Evolutionary conservation across 192 early-diverging fungal genomes (phyloP).

Genomic region (Spizellomyces sp.): DNA sequence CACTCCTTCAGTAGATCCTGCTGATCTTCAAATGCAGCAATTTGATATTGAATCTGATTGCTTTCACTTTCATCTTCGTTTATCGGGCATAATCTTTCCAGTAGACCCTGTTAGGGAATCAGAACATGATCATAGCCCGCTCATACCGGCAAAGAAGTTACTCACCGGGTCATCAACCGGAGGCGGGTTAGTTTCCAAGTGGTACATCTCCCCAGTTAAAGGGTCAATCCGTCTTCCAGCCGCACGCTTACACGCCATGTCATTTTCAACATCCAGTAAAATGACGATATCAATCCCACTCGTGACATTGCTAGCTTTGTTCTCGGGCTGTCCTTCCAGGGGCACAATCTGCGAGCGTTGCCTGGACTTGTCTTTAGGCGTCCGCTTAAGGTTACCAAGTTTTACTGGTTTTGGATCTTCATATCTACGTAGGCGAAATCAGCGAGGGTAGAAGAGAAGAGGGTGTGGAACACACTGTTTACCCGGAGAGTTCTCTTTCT

Average conservation of each 20-base stretch:
- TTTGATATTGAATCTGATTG: conserved; percentile 55
- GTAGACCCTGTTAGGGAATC: conserved; percentile 35
- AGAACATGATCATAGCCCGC: not conserved
- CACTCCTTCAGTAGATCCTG: conserved; percentile 59
- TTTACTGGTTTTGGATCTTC: conserved; percentile 67
- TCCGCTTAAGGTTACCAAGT: conserved; percentile 55
- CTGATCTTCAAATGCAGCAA: conserved; percentile 59
- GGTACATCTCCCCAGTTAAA: conserved; percentile 51
- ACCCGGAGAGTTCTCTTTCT: conserved; percentile 63
- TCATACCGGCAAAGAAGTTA: not conserved
- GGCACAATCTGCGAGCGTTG: conserved; percentile 49
- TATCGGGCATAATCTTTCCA: conserved; percentile 44
- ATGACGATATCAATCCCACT: conserved; percentile 55
- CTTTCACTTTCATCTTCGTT: conserved; percentile 41
- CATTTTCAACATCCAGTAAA: conserved; percentile 57
- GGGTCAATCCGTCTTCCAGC: conserved; percentile 54
- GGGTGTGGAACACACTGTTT: conserved; percentile 4
- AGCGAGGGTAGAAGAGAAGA: not conserved
- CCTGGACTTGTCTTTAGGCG: conserved; percentile 17
- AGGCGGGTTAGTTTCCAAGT: conserved; percentile 58
- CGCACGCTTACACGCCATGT: conserved; percentile 48
- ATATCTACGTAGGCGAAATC: conserved; percentile 37
- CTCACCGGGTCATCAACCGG: conserved; percentile 50
- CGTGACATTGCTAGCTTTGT: conserved; percentile 18
- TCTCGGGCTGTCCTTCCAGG: conserved; percentile 11